Base-by-base conservation (phyloP, 805 yeast genomes). In the Yamadazyma sp. region DNA sequence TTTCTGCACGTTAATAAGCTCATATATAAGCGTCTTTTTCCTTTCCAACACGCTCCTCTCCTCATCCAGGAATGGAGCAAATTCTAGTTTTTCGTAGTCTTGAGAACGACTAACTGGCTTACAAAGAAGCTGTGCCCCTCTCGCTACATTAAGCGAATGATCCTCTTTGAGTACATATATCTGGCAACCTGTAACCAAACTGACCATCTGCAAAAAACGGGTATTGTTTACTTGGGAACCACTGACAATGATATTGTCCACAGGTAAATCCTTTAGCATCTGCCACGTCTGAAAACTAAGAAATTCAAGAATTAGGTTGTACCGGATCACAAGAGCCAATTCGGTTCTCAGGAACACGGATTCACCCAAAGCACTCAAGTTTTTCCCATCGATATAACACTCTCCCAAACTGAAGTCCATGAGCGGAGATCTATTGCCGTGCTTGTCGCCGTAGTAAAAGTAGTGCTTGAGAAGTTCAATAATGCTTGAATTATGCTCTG, bases 341-440 rank as follows among this genome's bases (percentile, higher is more conserved):
- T 62, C 13, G 2, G 68, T 56, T 3, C 45, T 38, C 20, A 65
- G 70, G 5, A 59, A 53, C 22, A 67, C 38, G 11, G 30, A 40
- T n/a, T 14, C 23, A 6, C 17, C 18, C 6, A 29, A 23, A 8
- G 40, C 31, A 11, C 49, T 28, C 10, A 46, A 38, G 29, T 61
- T 61, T 28, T 32, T 54, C 22, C 76, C 80, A 11, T 79, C 81
- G 7, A 76, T 70, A 29, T 63, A 55, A 33, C 67, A 58, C 23
- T 80, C 80, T 36, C 70, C 59, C 73, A 78, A 66, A 2, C 54
- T 33, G 8, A 74, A 64, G 47, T 76, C 76, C 37, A 67, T 71
- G 44, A 59, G 73, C 0, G 84, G 84, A 6, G 79, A 71, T 50
- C 84, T 62, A 48, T 78, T 79, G 1, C 84, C 84, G 32, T 67